Conservation (phyloP, 2,329 filamentous ascomycete genomes). For the Diatrype stigma region DNA sequence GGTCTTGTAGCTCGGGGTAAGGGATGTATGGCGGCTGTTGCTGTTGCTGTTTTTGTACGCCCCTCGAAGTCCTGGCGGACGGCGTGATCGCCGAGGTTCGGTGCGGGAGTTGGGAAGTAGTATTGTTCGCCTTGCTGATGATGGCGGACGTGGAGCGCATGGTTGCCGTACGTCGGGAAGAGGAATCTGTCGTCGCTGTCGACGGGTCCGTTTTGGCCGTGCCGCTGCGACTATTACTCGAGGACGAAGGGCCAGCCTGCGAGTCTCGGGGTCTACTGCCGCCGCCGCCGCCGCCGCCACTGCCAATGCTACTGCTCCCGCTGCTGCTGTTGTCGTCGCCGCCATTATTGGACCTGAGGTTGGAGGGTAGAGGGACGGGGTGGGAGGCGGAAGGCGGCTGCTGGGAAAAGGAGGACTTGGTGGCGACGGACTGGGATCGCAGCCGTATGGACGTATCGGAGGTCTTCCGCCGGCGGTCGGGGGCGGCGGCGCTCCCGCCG, state of each 20-base stretch:
- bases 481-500: slow-evolving; percentile 14
- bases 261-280: slow-evolving; percentile 19
- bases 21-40: slow-evolving; percentile 40
- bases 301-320: no score
- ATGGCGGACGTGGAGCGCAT: slow-evolving; percentile 53
- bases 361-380: slow-evolving; percentile 12
- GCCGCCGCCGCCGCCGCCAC: no score
- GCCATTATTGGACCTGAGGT: slow-evolving; percentile 24
- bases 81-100: no score
- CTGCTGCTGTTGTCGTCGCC: no score
- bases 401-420: slow-evolving; percentile 27
- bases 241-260: slow-evolving; percentile 25
- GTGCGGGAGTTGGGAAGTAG: no score
- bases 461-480: slow-evolving; percentile 40
- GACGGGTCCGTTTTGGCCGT: no score
- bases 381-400: slow-evolving; percentile 25
- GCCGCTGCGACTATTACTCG: slow-evolving; percentile 17
- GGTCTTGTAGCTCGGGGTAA: slow-evolving; percentile 55
- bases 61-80: no score
- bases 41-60: no score
- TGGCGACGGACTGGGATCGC: slow-evolving; percentile 48
- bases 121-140: slow-evolving; percentile 21
- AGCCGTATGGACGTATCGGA: slow-evolving; percentile 51
- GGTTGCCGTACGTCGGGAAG: slow-evolving; percentile 37
- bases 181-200: no score